Base-by-base conservation (phyloP, 805 yeast genomes). In the Starmerella floris region DNA sequence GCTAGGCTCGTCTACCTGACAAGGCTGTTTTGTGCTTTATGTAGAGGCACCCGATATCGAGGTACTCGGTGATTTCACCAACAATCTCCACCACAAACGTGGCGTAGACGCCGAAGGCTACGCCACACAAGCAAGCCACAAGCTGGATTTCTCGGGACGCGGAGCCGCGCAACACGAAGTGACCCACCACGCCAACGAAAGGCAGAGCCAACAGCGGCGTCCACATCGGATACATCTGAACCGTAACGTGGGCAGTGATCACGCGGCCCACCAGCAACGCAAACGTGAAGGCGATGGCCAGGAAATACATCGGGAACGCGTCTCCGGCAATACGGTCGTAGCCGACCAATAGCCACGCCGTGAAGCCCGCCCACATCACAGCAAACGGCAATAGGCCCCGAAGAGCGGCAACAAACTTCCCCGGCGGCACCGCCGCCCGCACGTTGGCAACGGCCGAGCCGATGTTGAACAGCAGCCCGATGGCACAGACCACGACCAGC, bases 221-320 rank as follows among this genome's bases (percentile, higher is more conserved):
- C 35, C 69, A 52, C 59, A 67, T 62, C 37, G 97, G 96, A 68
- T 82, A 85, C 3, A 61, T 57, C 58, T 82, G 94, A 39, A 71
- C 63, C 1, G 95, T 83, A 51, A 88, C 72, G 60, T 87, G 97
- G 2, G 83, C 87, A 43, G 79, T 68, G 55, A 87, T 87, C 49
- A 87, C 83, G 57, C 91, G 74, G 4, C 96, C 96, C n/a, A 88
- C 96, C 3, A 75, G 67, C 55, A 82, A 79, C 1, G 97, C 95
- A 51, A 80, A 63, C 1, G 81, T 69, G 19, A 77, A 67, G 1
- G 94, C 95, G 51, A 82, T 72, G 11, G 41, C 11, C 11, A 43
- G 25, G 13, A 83, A 72, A 37, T 80, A 56, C 20, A 77, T 64
- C 51, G 79, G 67, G 30, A 81, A 58, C 4, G 57, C 51, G 33